Percentiles rank a stretch among this genome's conserved stretches.
phyloP scores from a whole-genome alignment of 805 yeast species.

The Ogataea naganishii region DNA sequence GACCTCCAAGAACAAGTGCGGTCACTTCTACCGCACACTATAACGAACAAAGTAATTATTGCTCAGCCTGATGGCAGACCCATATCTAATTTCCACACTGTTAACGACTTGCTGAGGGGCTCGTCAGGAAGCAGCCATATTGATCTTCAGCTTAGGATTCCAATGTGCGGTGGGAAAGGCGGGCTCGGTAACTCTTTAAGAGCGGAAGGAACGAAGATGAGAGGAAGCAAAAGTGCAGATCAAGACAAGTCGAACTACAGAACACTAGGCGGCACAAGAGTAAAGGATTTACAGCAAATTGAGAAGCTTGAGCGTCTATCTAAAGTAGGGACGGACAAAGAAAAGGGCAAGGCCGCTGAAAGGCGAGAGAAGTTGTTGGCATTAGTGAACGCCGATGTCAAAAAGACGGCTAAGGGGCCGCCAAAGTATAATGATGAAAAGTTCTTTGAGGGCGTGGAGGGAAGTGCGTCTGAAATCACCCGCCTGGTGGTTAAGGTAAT shows the following conservation, averaged over 20 bases:
- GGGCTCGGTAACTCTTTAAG: constrained; percentile 37
- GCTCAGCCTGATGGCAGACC: constrained; percentile 8
- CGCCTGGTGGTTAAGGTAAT: too few species aligned
- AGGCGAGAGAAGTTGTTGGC: constrained; percentile 14
- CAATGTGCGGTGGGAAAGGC: constrained; percentile 44
- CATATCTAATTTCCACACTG: constrained; percentile 1
- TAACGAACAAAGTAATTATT: constrained; percentile 8
- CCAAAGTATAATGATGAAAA: constrained; percentile 27
- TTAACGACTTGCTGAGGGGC: constrained; percentile 3
- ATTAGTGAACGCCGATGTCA: constrained; percentile 19
- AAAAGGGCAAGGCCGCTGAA: constrained; percentile 9
- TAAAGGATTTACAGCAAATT: constrained; percentile 27
- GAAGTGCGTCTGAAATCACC: too few species aligned
- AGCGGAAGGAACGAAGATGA: constrained; percentile 30
- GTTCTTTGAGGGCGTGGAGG: constrained; percentile 30
- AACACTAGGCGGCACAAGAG: constrained; percentile 31
- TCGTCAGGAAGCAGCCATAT: constrained; percentile 3
- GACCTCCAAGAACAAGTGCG: constrained; percentile 3
- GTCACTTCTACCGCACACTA: constrained; percentile 5
- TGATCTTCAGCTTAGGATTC: constrained; percentile 23
- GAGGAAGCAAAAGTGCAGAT: constrained; percentile 17
- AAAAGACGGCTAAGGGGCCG: constrained; percentile 11
- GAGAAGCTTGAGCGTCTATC: constrained; percentile 23
- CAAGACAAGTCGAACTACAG: constrained; percentile 19
- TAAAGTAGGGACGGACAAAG: constrained; percentile 7